A percentile compares a stretch with the other conserved stretches of the same genome.
These are phyloP conservation scores for Mycena polygramma DNA, from an alignment of 768 basidiomycete genomes.

Conservation along the genomic window DNA sequence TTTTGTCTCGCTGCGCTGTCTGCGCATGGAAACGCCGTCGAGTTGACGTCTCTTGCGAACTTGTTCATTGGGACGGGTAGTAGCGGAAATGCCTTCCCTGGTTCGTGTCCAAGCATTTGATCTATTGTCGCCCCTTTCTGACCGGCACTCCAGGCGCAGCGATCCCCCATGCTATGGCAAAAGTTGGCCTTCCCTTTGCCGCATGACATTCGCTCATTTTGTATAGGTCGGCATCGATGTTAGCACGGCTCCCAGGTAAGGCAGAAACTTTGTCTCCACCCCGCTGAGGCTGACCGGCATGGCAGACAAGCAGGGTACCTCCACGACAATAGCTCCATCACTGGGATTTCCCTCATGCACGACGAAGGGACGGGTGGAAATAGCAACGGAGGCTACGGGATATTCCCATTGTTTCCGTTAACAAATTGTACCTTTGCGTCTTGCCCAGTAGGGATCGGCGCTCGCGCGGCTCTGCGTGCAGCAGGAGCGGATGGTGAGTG, in stretches of 20 bases:
- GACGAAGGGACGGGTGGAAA: slow-evolving; percentile 70
- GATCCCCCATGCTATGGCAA: slow-evolving; percentile 67
- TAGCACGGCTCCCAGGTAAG: slow-evolving; percentile 52
- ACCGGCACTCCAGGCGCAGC: slow-evolving; percentile 50
- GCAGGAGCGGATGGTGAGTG: slow-evolving; percentile 57
- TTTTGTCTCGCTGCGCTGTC: slow-evolving; percentile 16
- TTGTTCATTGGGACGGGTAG: slow-evolving; percentile 65
- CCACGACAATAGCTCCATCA: slow-evolving; percentile 57
- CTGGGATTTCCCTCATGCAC: slow-evolving; percentile 65
- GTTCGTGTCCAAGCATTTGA: slow-evolving; percentile 37
- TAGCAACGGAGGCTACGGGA: slow-evolving; percentile 62
- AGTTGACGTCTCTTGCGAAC: slow-evolving; percentile 62
- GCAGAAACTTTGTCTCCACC: background rate
- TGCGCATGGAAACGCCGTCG: slow-evolving; percentile 31
- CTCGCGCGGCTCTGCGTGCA: slow-evolving; percentile 56
- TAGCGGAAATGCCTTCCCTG: slow-evolving; percentile 65
- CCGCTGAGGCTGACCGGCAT: background rate
- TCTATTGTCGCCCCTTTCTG: slow-evolving; percentile 8
- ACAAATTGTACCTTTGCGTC: slow-evolving; percentile 54
- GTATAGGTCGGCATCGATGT: slow-evolving; percentile 66
- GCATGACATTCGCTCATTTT: background rate
- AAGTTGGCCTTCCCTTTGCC: slow-evolving; percentile 44
- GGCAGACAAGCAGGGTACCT: slow-evolving; percentile 63
- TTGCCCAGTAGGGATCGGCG: slow-evolving; percentile 57
- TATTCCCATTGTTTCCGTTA: slow-evolving; percentile 64